Conservation (phyloP, 371 early-diverging fungal species). For the Rhizomucor pusillus region DNA sequence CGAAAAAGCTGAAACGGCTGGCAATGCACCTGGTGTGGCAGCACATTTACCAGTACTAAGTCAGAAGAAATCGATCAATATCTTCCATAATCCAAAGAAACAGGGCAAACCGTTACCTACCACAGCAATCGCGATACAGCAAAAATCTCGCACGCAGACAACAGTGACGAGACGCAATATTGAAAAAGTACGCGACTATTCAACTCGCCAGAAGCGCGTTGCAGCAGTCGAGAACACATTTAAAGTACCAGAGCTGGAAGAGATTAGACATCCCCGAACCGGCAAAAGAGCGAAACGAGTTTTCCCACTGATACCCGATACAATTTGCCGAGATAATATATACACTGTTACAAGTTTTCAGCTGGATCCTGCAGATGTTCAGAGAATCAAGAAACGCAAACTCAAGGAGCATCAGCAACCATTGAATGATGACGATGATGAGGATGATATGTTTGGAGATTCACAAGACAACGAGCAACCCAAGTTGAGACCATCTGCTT, state of each 20-base stretch:
- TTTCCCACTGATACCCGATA: constrained; percentile 78
- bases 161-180: not conserved
- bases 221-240: constrained; percentile 73
- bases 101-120: not conserved
- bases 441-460: not conserved
- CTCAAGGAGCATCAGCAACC: not conserved
- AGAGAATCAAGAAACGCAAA: constrained; percentile 24
- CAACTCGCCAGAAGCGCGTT: constrained; percentile 62
- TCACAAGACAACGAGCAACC: not conserved
- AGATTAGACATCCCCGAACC: constrained; percentile 73
- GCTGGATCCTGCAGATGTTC: constrained; percentile 65
- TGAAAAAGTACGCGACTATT: constrained; percentile 33
- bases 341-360: constrained; percentile 74
- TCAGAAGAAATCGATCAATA: not conserved
- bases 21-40: too few relatives aligned
- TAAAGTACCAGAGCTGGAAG: constrained; percentile 47
- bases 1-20: too few relatives aligned
- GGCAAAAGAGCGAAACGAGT: constrained; percentile 71
- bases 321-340: constrained; percentile 59
- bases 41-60: not conserved
- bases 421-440: not conserved
- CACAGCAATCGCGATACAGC: not conserved
- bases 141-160: not conserved
- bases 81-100: not conserved
- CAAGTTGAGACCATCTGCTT: constrained; percentile 3